A percentile compares a stretch with the other conserved stretches of the same genome.
Conservation (phyloP, 495 filamentous ascomycete genomes). For the Aspergillus sparsus region DNA sequence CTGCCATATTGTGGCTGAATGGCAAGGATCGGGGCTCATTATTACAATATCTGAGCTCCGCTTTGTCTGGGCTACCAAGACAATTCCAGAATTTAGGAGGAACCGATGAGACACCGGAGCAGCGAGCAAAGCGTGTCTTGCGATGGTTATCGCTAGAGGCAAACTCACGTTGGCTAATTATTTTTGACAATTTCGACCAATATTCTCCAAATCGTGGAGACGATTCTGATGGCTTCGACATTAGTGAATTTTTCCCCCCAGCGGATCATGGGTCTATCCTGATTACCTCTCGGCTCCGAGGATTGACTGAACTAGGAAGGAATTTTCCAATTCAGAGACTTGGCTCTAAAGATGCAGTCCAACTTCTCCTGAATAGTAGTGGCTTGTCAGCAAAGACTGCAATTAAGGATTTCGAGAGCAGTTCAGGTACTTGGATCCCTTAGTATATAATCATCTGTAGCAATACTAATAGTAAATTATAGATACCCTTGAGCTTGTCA, state of each 20-base stretch:
- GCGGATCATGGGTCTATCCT: slow-evolving; percentile 44
- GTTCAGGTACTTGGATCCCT: too few relatives aligned
- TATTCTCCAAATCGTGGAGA: too few relatives aligned
- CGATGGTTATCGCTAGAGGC: slow-evolving; percentile 17
- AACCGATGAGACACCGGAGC: slow-evolving; percentile 14
- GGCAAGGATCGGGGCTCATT: slow-evolving; percentile 24
- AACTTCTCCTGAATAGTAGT: slow-evolving; percentile 27
- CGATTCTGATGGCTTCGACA: slow-evolving; percentile 31
- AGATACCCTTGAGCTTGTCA: slow-evolving; percentile 28
- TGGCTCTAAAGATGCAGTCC: slow-evolving; percentile 23
- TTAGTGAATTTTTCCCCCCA: slow-evolving; percentile 31
- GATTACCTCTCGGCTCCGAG: slow-evolving; percentile 38
- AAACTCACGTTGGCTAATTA: slow-evolving; percentile 41
- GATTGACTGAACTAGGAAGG: slow-evolving; percentile 27
- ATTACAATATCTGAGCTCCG: slow-evolving; percentile 26
- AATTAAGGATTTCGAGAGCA: too few relatives aligned
- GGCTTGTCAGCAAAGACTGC: background rate
- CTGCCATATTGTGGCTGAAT: slow-evolving; percentile 37
- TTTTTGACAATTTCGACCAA: slow-evolving; percentile 46
- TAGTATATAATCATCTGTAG: too few relatives aligned
- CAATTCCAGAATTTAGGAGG: background rate
- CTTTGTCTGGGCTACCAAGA: slow-evolving; percentile 19
- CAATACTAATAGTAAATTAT: too few relatives aligned
- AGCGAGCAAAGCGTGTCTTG: slow-evolving; percentile 2
- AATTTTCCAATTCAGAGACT: slow-evolving; percentile 21